A percentile compares a stretch with the other conserved stretches of the same genome.
These are phyloP conservation scores for Agaricales sp. DNA, from an alignment of 1,284 basidiomycete species.

Conservation along the genomic window DNA sequence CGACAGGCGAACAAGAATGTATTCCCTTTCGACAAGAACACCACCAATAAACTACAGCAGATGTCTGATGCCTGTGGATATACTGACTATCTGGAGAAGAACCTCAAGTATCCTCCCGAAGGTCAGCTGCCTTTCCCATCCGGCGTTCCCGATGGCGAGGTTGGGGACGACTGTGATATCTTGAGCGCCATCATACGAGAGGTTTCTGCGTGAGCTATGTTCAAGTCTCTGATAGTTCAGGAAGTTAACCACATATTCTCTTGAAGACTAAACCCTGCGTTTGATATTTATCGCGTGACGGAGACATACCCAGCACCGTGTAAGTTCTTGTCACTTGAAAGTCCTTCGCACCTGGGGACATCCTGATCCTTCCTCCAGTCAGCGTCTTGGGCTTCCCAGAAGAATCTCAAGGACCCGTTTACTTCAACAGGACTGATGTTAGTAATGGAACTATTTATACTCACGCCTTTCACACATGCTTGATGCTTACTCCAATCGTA, in stretches of 20 bases:
- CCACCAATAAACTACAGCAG: neutral
- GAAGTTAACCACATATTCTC: neutral
- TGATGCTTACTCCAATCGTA: constrained; percentile 61
- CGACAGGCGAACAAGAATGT: neutral
- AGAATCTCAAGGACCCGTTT: constrained; percentile 11
- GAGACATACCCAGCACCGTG: constrained; percentile 53
- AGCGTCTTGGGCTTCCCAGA: constrained; percentile 75
- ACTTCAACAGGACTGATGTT: neutral
- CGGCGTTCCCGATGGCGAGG: constrained; percentile 41
- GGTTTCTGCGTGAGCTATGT: too few species aligned
- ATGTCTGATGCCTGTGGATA: constrained; percentile 25
- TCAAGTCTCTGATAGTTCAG: too few species aligned
- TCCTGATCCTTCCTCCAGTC: too few species aligned
- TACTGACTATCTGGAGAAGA: constrained; percentile 47
- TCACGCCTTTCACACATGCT: neutral
- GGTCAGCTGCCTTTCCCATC: constrained; percentile 52
- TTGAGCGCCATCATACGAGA: neutral
- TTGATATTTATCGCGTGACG: constrained; percentile 68
- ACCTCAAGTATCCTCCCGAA: constrained; percentile 55
- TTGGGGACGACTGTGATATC: constrained; percentile 32
- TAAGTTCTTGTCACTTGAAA: too few species aligned
- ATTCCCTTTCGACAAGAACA: neutral
- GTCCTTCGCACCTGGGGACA: too few species aligned
- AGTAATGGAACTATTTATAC: neutral
- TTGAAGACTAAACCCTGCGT: constrained; percentile 58